Evolutionary conservation across 192 early-diverging fungal species (phyloP).

Genomic region (Linnemannia elongata): DNA sequence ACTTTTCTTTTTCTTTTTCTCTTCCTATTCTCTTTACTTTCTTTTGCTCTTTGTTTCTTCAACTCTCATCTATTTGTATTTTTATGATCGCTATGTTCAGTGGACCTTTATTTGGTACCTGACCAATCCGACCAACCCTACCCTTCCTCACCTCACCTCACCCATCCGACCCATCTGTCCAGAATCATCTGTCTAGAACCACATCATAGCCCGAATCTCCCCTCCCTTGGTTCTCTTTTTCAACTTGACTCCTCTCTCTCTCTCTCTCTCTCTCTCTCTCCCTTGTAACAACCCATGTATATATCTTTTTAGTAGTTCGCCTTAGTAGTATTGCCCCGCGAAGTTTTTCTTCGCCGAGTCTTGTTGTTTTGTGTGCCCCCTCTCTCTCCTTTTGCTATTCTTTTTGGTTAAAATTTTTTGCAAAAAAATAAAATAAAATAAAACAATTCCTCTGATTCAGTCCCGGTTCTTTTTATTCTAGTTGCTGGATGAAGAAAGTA

Average conservation of each 20-base stretch:
- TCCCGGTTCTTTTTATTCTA: too few species aligned
- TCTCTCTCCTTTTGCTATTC: too few species aligned
- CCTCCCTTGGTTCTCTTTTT: not conserved
- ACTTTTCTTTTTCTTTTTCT: not conserved
- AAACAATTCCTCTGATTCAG: too few species aligned
- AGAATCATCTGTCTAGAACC: not conserved
- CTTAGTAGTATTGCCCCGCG: not conserved
- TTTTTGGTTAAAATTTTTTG: too few species aligned
- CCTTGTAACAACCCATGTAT: not conserved
- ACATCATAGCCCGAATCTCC: not conserved
- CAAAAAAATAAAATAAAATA: too few species aligned
- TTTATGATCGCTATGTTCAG: not conserved
- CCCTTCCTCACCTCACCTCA: not conserved
- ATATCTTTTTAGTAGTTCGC: conserved; percentile 2
- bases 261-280: not conserved
- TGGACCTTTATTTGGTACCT: not conserved
- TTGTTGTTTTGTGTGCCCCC: too few species aligned
- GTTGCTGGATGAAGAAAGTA: too few species aligned
- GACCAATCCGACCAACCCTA: not conserved
- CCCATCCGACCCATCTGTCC: not conserved
- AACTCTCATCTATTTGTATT: not conserved
- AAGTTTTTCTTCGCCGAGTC: too few species aligned
- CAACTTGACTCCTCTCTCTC: not conserved
- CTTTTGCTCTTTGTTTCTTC: not conserved
- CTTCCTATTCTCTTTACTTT: not conserved